phyloP scores from a whole-genome alignment of 1,284 basidiomycete genomes.

The Ustilago hordei region DNA sequence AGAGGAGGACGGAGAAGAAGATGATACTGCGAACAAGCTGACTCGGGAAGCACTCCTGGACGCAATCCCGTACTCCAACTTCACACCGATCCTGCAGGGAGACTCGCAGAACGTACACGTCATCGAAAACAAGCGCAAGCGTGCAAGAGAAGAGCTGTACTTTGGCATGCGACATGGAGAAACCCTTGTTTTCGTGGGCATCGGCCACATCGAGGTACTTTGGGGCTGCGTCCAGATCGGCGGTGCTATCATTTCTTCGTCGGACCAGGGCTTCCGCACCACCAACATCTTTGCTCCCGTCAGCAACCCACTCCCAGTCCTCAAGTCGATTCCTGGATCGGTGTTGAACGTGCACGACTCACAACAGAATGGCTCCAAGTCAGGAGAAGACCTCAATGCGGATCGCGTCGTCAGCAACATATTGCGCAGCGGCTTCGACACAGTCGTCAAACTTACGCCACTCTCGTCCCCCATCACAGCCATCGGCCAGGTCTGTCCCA shows the following conservation, averaged over 20 bases:
- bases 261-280: constrained; percentile 12
- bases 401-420: neutral
- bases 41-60: constrained; percentile 25
- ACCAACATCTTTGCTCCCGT: constrained; percentile 38
- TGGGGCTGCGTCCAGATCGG: constrained; percentile 38
- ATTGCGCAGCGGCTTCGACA: constrained; percentile 17
- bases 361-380: neutral
- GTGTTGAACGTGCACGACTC: neutral
- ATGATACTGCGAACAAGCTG: neutral
- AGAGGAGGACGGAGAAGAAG: neutral
- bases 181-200: constrained; percentile 38
- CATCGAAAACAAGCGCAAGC: constrained; percentile 34
- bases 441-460: constrained; percentile 32
- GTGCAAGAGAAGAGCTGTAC: constrained; percentile 26
- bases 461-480: constrained; percentile 31
- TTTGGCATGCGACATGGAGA: constrained; percentile 33
- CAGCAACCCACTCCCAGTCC: constrained; percentile 34
- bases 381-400: neutral
- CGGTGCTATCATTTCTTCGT: constrained; percentile 30
- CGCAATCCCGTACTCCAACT: constrained; percentile 41
- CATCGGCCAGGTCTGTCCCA: constrained; percentile 37
- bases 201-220: constrained; percentile 30
- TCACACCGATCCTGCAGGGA: constrained; percentile 19
- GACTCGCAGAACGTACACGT: constrained; percentile 10
- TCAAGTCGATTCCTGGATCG: constrained; percentile 22